phyloP scores from a whole-genome alignment of 2,329 filamentous ascomycete genomes.

The Botryosphaeria dothidea region DNA sequence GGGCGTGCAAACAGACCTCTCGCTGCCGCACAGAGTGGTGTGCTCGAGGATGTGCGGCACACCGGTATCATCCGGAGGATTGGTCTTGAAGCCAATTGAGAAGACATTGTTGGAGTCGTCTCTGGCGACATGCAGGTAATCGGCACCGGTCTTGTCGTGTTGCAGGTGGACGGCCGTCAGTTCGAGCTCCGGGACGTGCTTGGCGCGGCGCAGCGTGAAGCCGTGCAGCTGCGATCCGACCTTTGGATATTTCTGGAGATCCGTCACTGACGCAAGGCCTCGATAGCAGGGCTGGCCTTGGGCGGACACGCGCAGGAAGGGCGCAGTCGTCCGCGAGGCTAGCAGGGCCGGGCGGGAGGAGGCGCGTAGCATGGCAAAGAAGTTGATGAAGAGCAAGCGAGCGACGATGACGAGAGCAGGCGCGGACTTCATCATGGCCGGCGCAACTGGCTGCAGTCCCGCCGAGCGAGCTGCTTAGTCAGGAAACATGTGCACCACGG shows the following conservation, averaged over 20 bases:
- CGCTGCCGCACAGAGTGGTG: constrained; percentile 91
- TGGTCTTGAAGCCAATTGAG: constrained; percentile 98
- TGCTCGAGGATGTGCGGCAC: constrained; percentile 97
- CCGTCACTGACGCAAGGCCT: constrained; percentile 67
- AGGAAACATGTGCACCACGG: neutral
- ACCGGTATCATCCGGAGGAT: constrained; percentile 93
- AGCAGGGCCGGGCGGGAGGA: constrained; percentile 34
- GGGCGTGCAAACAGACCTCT: constrained; percentile 63
- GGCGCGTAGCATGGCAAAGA: constrained; percentile 36
- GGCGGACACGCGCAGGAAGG: constrained; percentile 21
- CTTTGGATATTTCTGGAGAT: constrained; percentile 72
- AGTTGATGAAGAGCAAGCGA: constrained; percentile 7
- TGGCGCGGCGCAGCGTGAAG: constrained; percentile 85
- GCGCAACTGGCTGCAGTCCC: constrained; percentile 1
- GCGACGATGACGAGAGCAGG: constrained; percentile 11
- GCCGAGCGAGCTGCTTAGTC: constrained; percentile 16
- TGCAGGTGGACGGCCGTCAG: constrained; percentile 86
- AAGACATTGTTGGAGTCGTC: constrained; percentile 99
- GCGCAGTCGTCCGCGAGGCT: constrained; percentile 22
- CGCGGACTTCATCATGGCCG: constrained; percentile 11
- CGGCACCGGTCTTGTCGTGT: constrained; percentile 93
- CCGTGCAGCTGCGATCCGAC: constrained; percentile 87
- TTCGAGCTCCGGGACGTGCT: constrained; percentile 92
- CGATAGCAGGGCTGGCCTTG: constrained; percentile 23
- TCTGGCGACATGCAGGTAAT: constrained; percentile 91